Base-by-base conservation (phyloP, 495 filamentous ascomycete species). In the Tuber aestivum region DNA sequence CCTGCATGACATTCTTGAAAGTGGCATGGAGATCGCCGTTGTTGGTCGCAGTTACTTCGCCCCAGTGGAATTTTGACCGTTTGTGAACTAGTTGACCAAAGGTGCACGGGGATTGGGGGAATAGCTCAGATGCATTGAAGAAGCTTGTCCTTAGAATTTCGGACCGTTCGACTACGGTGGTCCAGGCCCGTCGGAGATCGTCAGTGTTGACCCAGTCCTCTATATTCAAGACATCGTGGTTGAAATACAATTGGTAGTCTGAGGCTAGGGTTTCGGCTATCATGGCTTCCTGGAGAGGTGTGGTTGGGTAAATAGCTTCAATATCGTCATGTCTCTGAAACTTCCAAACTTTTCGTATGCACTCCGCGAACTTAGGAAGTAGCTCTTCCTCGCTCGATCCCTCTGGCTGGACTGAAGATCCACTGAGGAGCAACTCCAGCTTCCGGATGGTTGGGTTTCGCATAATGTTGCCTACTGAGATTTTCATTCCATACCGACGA, bases 231-330 rank as follows among this genome's bases (percentile, higher is more conserved):
- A 89, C 83, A 79, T 95, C 90, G 75, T 92, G 91, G 76, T 94
- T 97, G 84, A 93, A 94, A 82, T 97, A 97, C 75, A 89, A 85
- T 38, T 85, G 85, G 74, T 89, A 91, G 14, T 88, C 84, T 0
- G 92, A 92, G 32, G 86, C 84, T 12, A 92, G 75, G 87, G 95
- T 95, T 71, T 91, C 89, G 0, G 90, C 90, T 68, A 97, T 85
- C 88, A 97, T 93, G 48, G 89, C 90, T 79, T 95, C 92, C 83
- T 97, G 94, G 3, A 95, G 85, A 20, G 94, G 91, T 0, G 93
- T 92, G 9, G 88, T 84, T 3, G 90, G 91, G 27, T 92, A 84
- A 32, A 92, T 84, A 23, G 83, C 79, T 56, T 91, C 88, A 20
- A 91, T 84, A 72, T 85, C 75, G 20, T 81, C 71, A 68, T 84